Evolutionary conservation across 345 rosid species (phyloP).

Genomic region (Acer campestre): DNA sequence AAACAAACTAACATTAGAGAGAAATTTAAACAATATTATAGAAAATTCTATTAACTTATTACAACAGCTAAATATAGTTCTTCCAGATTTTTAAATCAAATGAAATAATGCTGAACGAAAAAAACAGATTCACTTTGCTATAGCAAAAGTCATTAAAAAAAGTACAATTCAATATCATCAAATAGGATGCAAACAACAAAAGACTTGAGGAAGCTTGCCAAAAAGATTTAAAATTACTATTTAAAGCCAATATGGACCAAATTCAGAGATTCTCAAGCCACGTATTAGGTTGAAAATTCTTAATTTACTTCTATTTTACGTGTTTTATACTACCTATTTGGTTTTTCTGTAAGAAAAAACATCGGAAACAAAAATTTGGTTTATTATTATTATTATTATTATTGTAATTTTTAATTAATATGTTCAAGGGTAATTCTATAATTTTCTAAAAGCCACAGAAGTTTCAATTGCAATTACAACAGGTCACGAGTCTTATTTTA

Average conservation of each 20-base stretch:
- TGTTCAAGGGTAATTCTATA: background rate
- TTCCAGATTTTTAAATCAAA: background rate
- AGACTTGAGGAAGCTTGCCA: background rate
- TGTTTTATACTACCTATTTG: background rate
- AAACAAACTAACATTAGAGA: conserved; percentile 4
- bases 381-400: no score
- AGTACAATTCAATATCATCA: background rate
- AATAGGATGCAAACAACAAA: background rate
- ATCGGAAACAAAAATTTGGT: no score
- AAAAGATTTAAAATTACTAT: background rate
- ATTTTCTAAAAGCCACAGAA: background rate
- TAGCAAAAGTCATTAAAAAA: background rate
- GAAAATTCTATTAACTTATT: background rate
- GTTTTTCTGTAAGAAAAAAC: background rate
- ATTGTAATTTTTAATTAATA: background rate
- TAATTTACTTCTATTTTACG: background rate
- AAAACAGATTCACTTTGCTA: background rate
- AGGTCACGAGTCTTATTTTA: background rate
- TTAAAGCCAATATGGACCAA: background rate
- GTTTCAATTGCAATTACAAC: background rate
- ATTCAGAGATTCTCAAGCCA: background rate
- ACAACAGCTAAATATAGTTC: conserved; percentile 1
- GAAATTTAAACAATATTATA: background rate
- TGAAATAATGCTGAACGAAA: background rate
- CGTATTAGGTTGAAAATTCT: background rate